phyloP scores from a whole-genome alignment of 257 asterid species.

The Salvia rosmarinus region DNA sequence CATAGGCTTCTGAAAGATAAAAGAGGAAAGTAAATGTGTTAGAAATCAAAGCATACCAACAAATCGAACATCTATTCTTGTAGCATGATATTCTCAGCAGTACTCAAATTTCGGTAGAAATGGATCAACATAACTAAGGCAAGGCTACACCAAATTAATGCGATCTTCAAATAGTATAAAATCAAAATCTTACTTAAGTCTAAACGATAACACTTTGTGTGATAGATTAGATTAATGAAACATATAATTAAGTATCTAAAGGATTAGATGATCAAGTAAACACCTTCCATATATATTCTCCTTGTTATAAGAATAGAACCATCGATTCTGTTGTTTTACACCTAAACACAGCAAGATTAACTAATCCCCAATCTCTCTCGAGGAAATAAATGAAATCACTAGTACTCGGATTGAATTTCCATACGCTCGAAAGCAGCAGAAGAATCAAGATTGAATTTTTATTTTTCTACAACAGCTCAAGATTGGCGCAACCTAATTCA shows the following conservation, averaged over 20 bases:
- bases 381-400: neutral
- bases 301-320: neutral
- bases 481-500: slow-evolving; percentile 9
- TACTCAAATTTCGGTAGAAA: slow-evolving; percentile 10
- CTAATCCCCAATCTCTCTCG: neutral
- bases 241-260: too few species aligned
- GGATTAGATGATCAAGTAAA: too few species aligned
- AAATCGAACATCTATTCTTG: neutral
- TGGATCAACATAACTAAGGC: slow-evolving; percentile 12
- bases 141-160: neutral
- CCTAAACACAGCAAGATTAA: neutral
- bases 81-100: slow-evolving; percentile 3
- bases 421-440: neutral
- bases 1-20: slow-evolving; percentile 73
- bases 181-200: neutral
- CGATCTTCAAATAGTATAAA: slow-evolving; percentile 3
- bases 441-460: neutral
- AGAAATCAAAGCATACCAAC: neutral
- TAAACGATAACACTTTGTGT: neutral
- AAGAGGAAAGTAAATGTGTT: slow-evolving; percentile 17
- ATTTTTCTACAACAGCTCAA: neutral
- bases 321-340: neutral
- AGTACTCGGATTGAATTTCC: neutral
- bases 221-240: too few species aligned
- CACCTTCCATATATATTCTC: too few species aligned